These are phyloP conservation scores for Penicillium taxi DNA, from an alignment of 495 filamentous ascomycete genomes.

Conservation along the genomic window DNA sequence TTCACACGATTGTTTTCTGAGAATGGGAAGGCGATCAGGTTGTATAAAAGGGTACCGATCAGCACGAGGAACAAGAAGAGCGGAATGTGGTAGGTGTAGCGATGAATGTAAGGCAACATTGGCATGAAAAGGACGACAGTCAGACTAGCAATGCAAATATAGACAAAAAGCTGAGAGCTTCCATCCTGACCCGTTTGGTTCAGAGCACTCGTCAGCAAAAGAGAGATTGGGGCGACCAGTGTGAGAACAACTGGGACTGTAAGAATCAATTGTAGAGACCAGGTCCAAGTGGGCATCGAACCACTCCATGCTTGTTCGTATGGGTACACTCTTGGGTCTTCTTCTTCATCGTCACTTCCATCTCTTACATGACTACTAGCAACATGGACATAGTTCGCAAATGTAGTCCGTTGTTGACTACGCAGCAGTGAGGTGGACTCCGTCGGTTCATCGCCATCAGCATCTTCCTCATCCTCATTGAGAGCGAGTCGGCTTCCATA, in stretches of 20 bases:
- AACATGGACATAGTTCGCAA: conserved; percentile 57
- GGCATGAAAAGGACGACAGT: conserved; percentile 71
- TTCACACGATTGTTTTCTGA: conserved; percentile 71
- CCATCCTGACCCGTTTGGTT: conserved; percentile 79
- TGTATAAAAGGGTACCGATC: conserved; percentile 73
- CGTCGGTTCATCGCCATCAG: conserved; percentile 50
- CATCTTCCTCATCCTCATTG: conserved; percentile 35
- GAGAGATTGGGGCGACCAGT: conserved; percentile 61
- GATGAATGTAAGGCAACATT: conserved; percentile 75
- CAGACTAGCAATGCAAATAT: conserved; percentile 58
- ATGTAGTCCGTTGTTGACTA: conserved; percentile 54
- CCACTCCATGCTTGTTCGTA: conserved; percentile 81
- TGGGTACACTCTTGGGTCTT: conserved; percentile 51
- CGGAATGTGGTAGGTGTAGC: conserved; percentile 76
- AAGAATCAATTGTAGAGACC: conserved; percentile 79
- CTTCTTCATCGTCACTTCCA: conserved; percentile 25
- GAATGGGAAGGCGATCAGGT: conserved; percentile 83
- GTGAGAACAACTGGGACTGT: conserved; percentile 69
- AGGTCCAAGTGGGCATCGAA: conserved; percentile 69
- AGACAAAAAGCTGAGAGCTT: conserved; percentile 54
- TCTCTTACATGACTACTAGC: conserved; percentile 26
- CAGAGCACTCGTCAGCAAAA: conserved; percentile 64
- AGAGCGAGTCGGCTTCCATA: conserved; percentile 34
- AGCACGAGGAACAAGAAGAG: conserved; percentile 67
- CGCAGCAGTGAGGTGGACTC: conserved; percentile 78